Evolutionary conservation across 192 early-diverging fungal species (phyloP).

Genomic region (Gonapodya sp.): DNA sequence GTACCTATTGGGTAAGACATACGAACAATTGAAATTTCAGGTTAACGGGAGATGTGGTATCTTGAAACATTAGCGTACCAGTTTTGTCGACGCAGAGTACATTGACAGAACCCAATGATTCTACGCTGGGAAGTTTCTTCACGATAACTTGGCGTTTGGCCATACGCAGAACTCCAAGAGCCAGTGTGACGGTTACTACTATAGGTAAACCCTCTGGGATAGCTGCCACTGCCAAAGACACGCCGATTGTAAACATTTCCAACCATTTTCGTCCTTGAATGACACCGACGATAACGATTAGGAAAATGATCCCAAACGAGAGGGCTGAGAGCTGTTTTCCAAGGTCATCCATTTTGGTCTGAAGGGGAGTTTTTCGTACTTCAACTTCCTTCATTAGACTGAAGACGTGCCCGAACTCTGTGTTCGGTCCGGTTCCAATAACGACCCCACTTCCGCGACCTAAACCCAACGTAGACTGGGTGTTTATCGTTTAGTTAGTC

Average conservation of each 20-base stretch:
- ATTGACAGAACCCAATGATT: conserved; percentile 87
- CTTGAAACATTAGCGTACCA: conserved; percentile 20
- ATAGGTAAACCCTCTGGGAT: conserved; percentile 97
- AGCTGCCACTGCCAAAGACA: conserved; percentile 91
- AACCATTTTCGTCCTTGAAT: conserved; percentile 81
- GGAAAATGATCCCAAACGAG: conserved; percentile 77
- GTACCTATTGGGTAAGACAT: conserved; percentile 41
- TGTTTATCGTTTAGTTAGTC: background rate
- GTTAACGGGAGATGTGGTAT: background rate
- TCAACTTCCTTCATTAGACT: conserved; percentile 88
- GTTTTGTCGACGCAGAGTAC: conserved; percentile 97
- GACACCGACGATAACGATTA: conserved; percentile 77
- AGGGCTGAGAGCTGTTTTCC: conserved; percentile 74
- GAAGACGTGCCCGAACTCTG: conserved; percentile 93
- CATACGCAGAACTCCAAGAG: conserved; percentile 86
- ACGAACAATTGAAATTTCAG: background rate
- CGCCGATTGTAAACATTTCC: conserved; percentile 95
- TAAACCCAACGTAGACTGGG: conserved; percentile 13
- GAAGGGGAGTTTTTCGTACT: conserved; percentile 81
- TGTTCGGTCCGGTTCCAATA: conserved; percentile 75
- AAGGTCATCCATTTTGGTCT: conserved; percentile 89
- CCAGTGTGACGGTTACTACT: conserved; percentile 92
- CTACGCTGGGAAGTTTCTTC: conserved; percentile 90
- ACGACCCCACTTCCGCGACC: conserved; percentile 82
- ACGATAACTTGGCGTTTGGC: conserved; percentile 84